Evolutionary conservation across 2,329 filamentous ascomycete genomes (phyloP).

Genomic region (Sarocladium oryzae): DNA sequence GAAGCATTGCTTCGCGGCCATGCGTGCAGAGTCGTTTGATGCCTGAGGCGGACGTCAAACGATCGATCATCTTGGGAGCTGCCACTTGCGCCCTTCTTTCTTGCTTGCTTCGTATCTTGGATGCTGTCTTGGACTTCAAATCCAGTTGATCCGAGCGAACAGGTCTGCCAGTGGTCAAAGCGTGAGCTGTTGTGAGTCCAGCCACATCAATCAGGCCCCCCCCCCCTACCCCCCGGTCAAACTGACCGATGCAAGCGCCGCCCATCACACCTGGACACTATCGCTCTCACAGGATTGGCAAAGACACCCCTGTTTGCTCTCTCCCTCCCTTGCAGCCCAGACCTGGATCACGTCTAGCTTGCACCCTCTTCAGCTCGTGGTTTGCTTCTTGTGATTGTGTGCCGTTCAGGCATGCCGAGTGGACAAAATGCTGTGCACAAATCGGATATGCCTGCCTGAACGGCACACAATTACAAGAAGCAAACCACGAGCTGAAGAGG

Average conservation of each 20-base stretch:
- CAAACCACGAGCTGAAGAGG: too few species aligned
- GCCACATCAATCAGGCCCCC: too few species aligned
- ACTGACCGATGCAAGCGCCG: not conserved
- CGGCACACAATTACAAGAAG: not conserved
- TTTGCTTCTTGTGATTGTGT: not conserved
- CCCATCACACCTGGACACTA: not conserved
- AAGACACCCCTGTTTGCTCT: not conserved
- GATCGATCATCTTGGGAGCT: too few species aligned
- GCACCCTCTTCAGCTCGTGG: not conserved
- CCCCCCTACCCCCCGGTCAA: not conserved
- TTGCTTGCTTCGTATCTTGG: too few species aligned
- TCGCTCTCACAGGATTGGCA: not conserved
- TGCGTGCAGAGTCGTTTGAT: too few species aligned
- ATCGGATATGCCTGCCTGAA: not conserved
- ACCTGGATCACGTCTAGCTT: too few species aligned
- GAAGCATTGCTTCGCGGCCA: not conserved
- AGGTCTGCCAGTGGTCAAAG: too few species aligned
- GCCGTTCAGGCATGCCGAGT: not conserved
- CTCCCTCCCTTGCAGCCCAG: conserved; percentile 1
- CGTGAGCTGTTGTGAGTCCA: not conserved
- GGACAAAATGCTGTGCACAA: not conserved
- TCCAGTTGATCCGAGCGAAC: too few species aligned
- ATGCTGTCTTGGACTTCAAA: too few species aligned
- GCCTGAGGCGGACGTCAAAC: too few species aligned
- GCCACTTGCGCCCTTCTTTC: too few species aligned